Evolutionary conservation across 2,329 filamentous ascomycete genomes (phyloP).

Genomic region (Xylariaceae sp.): DNA sequence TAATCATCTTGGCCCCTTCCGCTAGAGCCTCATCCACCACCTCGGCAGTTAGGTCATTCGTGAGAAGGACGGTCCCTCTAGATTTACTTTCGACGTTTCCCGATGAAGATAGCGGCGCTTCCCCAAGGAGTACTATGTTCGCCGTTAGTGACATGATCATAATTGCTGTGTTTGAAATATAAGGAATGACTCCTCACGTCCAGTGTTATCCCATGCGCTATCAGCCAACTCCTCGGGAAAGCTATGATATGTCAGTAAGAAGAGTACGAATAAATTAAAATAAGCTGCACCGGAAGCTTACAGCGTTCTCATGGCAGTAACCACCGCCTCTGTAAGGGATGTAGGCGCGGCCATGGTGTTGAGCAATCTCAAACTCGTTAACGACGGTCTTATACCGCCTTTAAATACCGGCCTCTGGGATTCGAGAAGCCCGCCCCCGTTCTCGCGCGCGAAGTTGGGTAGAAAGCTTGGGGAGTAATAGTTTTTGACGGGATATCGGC

Average conservation of each 20-base stretch:
- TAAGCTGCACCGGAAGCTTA: slow-evolving; percentile 46
- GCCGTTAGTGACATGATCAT: slow-evolving; percentile 4
- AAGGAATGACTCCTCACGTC: slow-evolving; percentile 41
- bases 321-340: slow-evolving; percentile 61
- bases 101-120: slow-evolving; percentile 55
- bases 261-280: background rate
- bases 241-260: slow-evolving; percentile 46
- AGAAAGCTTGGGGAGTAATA: background rate
- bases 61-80: slow-evolving; percentile 55
- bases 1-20: slow-evolving; percentile 74
- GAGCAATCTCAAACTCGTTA: slow-evolving; percentile 8
- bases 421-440: background rate
- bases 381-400: background rate
- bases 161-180: background rate
- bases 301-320: slow-evolving; percentile 78
- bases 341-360: slow-evolving; percentile 29
- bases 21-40: slow-evolving; percentile 90
- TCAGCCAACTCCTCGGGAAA: slow-evolving; percentile 91
- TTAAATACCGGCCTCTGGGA: background rate
- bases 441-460: background rate
- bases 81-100: slow-evolving; percentile 44
- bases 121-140: slow-evolving; percentile 54
- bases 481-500: background rate
- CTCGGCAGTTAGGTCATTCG: slow-evolving; percentile 86
- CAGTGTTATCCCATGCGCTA: slow-evolving; percentile 95